Evolutionary conservation across 2,329 filamentous ascomycete species (phyloP), one percentile per base, ranked within the genome.

Genomic region (Podosphaera xanthii): DNA sequence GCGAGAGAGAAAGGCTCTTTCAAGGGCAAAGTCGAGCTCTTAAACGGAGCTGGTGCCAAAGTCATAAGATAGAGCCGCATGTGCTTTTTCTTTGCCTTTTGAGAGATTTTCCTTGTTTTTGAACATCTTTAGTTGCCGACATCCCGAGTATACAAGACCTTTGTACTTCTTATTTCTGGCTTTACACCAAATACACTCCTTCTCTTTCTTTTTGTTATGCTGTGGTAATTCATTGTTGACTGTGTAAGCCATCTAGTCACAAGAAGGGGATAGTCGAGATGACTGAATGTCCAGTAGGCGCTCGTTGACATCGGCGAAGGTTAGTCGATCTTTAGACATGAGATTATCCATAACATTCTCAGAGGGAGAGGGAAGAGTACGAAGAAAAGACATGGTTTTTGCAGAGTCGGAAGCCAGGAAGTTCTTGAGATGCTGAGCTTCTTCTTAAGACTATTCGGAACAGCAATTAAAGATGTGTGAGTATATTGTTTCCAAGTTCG

Each of bases 371-470:
- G 55, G 55, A 33, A 57, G 30, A 48, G 55, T 57, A 12, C 35
- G 38, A n/a, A 57, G 55, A 57, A 57, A 57, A 12, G 55, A 22
- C 55, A 57, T 57, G 10, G 38, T 57, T 57, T 57, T 57, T 4
- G 46, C 55, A 9, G 55, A 57, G 30, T 57, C 55, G 30, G 22
- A 46, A 12, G 55, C 55, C 7, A 46, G 36, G 36, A 57, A 46
- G 12, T 40, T 31, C 22, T 57, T 57, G 3, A 57, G 38, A 6
- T 46, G 36, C 34, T 31, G 22, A 6, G 40, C 55, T 46, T 57
- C 38, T 33, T 57, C 55, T 12, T 30, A 31, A 33, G 55, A 33
- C 33, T 8, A 57, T 44, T 57, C 55, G 4, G 55, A 57, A 30
- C 55, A 57, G 4, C 55, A 38, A 40, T 38, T 57, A 14, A 44